Base-by-base conservation (phyloP, 306 rosid genomes). In the Betula pendula region DNA sequence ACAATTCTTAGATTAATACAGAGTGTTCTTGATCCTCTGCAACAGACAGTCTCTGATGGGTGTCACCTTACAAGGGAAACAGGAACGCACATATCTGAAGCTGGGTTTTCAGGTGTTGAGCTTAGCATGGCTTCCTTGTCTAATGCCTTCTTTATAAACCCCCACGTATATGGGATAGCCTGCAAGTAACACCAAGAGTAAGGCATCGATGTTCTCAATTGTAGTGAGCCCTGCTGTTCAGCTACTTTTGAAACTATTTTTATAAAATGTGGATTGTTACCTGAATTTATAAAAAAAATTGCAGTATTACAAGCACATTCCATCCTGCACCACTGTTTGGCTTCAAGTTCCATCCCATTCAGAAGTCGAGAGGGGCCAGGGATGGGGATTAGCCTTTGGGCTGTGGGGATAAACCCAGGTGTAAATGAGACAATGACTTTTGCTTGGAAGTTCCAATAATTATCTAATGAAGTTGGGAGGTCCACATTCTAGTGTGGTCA, bases 1-100 rank as follows among this genome's bases (percentile, higher is more conserved):
- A 87, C 91, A 17, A 16, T 69, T 74, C 93, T 83, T 58, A 87
- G 86, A 70, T 84, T 89, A 35, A 5, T 89, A 8, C 97, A 95
- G 73, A 73, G 75, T 45, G 74, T 88, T 81, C 88, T 92, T 68
- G 90, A 92, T 85, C 96, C 97, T 50, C 78, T 88, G 59, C 98
- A 95, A 82, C 93, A 88, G 80, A 80, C 80, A 52, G 9, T 90
- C 50, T 49, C 86, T 58, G 99, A 90, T 79, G 93, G 96, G 44
- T 95, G 97, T 75, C 92, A 89, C 75, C 91, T 95, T 68, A 87
- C 90, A 42, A 78, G 96, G 73, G 86, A 87, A 74, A 90, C 93
- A n/a, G 92, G 87, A 76, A 59, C 51, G 52, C 49, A 22, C 12
- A 90, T 95, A 84, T 79, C 86, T 17, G 76, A 45, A 49, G 91